Conservation (phyloP, 768 basidiomycete species). For the Leccinum imitatum region DNA sequence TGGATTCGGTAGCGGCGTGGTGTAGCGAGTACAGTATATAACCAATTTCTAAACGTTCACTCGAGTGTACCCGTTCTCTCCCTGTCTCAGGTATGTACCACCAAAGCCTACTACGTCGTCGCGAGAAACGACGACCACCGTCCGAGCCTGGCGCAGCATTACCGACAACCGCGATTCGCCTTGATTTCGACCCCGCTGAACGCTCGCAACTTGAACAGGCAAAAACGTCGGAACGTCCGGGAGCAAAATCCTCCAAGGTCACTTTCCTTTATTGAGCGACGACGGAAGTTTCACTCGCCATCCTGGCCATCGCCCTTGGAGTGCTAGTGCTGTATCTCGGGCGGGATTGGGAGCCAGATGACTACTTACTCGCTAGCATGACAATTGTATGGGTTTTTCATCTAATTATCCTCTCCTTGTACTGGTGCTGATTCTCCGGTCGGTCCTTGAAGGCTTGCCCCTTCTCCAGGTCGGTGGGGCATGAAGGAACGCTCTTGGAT, state of each 20-base stretch:
- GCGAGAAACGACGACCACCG: too few species aligned
- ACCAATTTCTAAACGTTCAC: too few species aligned
- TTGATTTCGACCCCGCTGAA: too few species aligned
- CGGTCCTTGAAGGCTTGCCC: slow-evolving; percentile 39
- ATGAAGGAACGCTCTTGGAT: slow-evolving; percentile 61
- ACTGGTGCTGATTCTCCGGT: neutral
- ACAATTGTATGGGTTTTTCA: slow-evolving; percentile 50
- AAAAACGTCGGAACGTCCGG: slow-evolving; percentile 52
- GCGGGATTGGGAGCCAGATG: slow-evolving; percentile 72
- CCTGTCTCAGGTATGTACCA: too few species aligned
- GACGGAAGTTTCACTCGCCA: slow-evolving; percentile 56
- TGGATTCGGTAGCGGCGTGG: neutral
- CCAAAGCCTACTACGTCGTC: too few species aligned
- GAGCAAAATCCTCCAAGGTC: slow-evolving; percentile 77
- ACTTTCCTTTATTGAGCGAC: slow-evolving; percentile 75
- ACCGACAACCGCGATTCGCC: too few species aligned
- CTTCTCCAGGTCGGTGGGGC: slow-evolving; percentile 59
- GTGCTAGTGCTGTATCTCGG: slow-evolving; percentile 66
- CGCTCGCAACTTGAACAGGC: slow-evolving; percentile 17
- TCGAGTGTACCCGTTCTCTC: too few species aligned
- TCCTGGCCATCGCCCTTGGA: slow-evolving; percentile 56
- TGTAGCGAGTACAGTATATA: too few species aligned
- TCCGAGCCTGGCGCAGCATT: slow-evolving; percentile 33
- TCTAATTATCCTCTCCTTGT: neutral
- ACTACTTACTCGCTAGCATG: slow-evolving; percentile 60